A percentile compares a stretch with the other conserved stretches of the same genome.
Evolutionary conservation across 192 early-diverging fungal species (phyloP).

Genomic region (Backusella macrospora): DNA sequence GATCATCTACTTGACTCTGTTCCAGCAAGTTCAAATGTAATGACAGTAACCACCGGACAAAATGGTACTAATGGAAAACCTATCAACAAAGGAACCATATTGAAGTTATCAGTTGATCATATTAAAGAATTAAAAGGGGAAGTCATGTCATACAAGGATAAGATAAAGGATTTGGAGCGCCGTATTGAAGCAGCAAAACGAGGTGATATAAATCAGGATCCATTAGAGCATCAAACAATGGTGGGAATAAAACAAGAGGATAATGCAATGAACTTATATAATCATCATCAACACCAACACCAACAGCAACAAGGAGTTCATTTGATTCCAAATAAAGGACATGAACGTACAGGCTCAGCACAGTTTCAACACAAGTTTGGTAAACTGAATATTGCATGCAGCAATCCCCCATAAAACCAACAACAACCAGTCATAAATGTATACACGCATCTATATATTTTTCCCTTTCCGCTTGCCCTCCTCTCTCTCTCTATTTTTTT

Average conservation of each 20-base stretch:
- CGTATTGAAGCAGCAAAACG: slow-evolving; percentile 29
- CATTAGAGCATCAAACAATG: background rate
- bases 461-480: background rate
- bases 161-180: slow-evolving; percentile 29
- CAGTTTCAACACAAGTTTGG: slow-evolving; percentile 37
- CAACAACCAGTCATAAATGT: background rate
- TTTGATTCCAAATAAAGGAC: slow-evolving; percentile 1
- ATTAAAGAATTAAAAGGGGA: slow-evolving; percentile 32
- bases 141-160: slow-evolving; percentile 24
- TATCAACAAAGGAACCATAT: slow-evolving; percentile 37
- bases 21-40: slow-evolving; percentile 33
- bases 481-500: background rate
- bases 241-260: slow-evolving; percentile 19
- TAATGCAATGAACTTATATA: slow-evolving; percentile 7
- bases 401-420: background rate
- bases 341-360: slow-evolving; percentile 34
- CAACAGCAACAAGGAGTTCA: slow-evolving; percentile 19
- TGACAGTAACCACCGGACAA: slow-evolving; percentile 17
- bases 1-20: slow-evolving; percentile 31
- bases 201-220: slow-evolving; percentile 20
- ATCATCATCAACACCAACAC: slow-evolving; percentile 21
- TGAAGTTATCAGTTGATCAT: slow-evolving; percentile 37
- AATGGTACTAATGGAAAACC: slow-evolving; percentile 15
- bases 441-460: background rate
- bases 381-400: slow-evolving; percentile 28